phyloP scores from a whole-genome alignment of 768 basidiomycete genomes.

The Ramaria rubella region DNA sequence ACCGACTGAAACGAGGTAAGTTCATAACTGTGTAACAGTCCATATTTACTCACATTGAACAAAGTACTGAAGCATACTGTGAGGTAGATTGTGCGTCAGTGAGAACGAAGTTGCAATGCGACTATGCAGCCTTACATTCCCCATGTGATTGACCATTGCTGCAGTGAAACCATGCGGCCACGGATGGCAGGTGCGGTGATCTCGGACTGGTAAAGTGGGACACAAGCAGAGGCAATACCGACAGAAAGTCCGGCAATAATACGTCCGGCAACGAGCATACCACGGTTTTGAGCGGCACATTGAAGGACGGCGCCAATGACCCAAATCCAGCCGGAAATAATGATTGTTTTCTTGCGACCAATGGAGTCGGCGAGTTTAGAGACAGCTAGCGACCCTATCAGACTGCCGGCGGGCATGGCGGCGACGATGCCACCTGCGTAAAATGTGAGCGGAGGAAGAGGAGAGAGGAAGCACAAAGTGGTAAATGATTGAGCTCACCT shows the following conservation, averaged over 20 bases:
- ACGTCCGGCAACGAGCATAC: constrained; percentile 69
- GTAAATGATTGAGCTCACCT: neutral
- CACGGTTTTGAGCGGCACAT: constrained; percentile 60
- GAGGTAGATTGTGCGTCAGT: neutral
- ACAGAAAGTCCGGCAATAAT: constrained; percentile 63
- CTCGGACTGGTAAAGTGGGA: constrained; percentile 72
- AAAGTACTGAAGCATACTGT: constrained; percentile 57
- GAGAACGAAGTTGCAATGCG: neutral
- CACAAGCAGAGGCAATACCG: constrained; percentile 57
- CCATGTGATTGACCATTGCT: constrained; percentile 78
- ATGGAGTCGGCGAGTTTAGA: constrained; percentile 56
- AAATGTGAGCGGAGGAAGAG: neutral
- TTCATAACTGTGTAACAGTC: constrained; percentile 7
- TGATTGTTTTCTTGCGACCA: constrained; percentile 61
- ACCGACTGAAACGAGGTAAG: constrained; percentile 32
- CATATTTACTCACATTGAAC: constrained; percentile 37
- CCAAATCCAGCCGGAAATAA: constrained; percentile 64
- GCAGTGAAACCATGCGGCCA: constrained; percentile 67
- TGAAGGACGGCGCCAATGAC: constrained; percentile 68
- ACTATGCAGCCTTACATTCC: constrained; percentile 37
- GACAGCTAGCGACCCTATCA: constrained; percentile 59
- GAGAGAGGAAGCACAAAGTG: neutral
- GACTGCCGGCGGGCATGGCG: constrained; percentile 70
- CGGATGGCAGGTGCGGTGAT: constrained; percentile 66
- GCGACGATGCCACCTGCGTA: constrained; percentile 69